Evolutionary conservation across 208 protist genomes (phyloP).

Genomic region (Leishmania turanica): DNA sequence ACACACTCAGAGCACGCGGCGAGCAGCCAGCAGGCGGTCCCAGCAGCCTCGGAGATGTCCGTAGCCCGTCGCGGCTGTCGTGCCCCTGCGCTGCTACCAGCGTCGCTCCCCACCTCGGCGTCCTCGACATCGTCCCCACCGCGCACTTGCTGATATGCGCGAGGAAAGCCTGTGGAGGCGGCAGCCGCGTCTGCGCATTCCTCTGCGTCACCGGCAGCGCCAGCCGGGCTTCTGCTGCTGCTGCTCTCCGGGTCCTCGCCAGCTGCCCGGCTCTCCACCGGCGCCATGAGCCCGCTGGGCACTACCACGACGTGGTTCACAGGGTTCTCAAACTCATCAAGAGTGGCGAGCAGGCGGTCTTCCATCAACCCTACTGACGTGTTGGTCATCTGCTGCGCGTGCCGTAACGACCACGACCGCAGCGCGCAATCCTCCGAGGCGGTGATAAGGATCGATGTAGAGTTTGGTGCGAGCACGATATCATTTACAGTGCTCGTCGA

Average conservation of each 20-base stretch:
- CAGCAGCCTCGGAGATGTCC: constrained; percentile 19
- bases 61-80: background rate
- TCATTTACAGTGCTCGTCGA: constrained; percentile 83
- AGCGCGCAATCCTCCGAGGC: constrained; percentile 80
- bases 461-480: constrained; percentile 48
- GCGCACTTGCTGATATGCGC: background rate
- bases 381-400: constrained; percentile 19
- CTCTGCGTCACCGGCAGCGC: background rate
- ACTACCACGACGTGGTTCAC: constrained; percentile 81
- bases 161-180: constrained; percentile 2
- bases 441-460: constrained; percentile 51
- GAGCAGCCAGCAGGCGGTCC: constrained; percentile 60
- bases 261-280: background rate
- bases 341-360: constrained; percentile 61
- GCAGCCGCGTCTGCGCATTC: constrained; percentile 1
- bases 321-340: constrained; percentile 87
- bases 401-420: constrained; percentile 71
- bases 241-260: background rate
- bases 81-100: constrained; percentile 5
- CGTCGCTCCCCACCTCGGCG: background rate
- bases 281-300: constrained; percentile 30
- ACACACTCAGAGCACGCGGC: constrained; percentile 80
- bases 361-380: constrained; percentile 30
- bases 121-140: background rate
- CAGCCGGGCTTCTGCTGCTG: constrained; percentile 4